Evolutionary conservation across 257 asterid species (phyloP).

Genomic region (Paraleonurus japonicus): DNA sequence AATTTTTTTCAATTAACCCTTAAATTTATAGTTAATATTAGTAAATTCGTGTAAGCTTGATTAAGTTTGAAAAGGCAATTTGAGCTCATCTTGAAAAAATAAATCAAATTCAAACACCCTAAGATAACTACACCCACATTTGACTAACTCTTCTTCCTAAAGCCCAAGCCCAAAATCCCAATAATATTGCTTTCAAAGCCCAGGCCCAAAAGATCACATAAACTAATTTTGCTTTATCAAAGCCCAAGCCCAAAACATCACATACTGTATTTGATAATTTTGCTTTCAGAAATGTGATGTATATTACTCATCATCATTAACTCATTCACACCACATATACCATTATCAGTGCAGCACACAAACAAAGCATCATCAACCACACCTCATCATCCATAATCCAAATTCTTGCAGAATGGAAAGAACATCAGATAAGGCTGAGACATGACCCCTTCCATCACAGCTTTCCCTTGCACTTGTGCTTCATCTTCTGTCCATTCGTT

Average conservation of each 20-base stretch:
- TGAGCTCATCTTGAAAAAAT: no score
- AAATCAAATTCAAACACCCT: no score
- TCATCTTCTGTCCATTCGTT: conserved; percentile 27
- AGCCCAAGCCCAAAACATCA: not conserved
- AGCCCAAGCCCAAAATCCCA: not conserved
- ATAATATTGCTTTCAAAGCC: no score
- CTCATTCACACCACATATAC: conserved; percentile 13
- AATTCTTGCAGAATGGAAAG: conserved; percentile 17
- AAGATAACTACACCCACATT: no score
- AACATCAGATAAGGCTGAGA: conserved; percentile 22
- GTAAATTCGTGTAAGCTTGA: no score
- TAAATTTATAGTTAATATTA: no score
- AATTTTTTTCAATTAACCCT: no score
- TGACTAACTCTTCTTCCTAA: no score
- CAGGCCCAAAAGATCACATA: not conserved
- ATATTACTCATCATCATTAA: not conserved
- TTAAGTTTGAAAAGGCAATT: no score
- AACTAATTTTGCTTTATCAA: not conserved
- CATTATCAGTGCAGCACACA: conserved; percentile 23
- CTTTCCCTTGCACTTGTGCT: conserved; percentile 15
- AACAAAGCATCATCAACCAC: conserved; percentile 17
- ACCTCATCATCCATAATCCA: conserved; percentile 28
- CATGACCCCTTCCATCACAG: conserved; percentile 34
- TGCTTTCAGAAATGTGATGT: not conserved
- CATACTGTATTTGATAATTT: not conserved